These are phyloP conservation scores for Neurospora terricola DNA, from an alignment of 495 filamentous ascomycete genomes.

Conservation along the genomic window DNA sequence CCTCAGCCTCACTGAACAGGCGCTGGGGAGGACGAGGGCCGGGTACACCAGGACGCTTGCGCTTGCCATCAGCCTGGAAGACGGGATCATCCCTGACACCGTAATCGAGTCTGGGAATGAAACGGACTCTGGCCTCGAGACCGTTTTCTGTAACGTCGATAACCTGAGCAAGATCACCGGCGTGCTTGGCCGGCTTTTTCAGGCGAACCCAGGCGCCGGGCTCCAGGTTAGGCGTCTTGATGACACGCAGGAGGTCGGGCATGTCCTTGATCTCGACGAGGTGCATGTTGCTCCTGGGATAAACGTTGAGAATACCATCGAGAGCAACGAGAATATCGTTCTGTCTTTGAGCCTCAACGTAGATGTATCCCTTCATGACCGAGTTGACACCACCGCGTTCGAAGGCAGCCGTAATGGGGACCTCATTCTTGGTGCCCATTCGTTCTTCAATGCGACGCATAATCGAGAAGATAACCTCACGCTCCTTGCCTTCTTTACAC, in stretches of 20 bases:
- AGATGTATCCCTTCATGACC: constrained; percentile 85
- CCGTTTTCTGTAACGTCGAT: constrained; percentile 90
- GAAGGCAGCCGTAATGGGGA: constrained; percentile 79
- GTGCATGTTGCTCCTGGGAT: constrained; percentile 70
- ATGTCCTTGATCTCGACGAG: constrained; percentile 95
- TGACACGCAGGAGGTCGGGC: constrained; percentile 85
- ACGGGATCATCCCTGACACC: constrained; percentile 66
- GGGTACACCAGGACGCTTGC: constrained; percentile 58
- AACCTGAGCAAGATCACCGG: constrained; percentile 84
- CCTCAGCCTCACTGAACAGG: constrained; percentile 88
- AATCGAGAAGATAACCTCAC: constrained; percentile 76
- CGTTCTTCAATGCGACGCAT: constrained; percentile 80
- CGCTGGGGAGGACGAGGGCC: constrained; percentile 74
- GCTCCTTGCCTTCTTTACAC: constrained; percentile 90
- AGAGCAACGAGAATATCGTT: constrained; percentile 73
- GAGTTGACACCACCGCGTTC: constrained; percentile 64
- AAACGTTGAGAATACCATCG: constrained; percentile 73
- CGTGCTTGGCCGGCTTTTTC: constrained; percentile 68
- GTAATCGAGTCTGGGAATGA: constrained; percentile 89
- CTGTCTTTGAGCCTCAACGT: constrained; percentile 81
- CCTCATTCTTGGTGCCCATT: constrained; percentile 57
- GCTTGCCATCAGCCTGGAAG: constrained; percentile 49
- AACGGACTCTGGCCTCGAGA: constrained; percentile 70
- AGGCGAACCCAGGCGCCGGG: constrained; percentile 89
- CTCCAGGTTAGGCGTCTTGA: constrained; percentile 74